Evolutionary conservation across 805 yeast genomes (phyloP), one percentile per base, ranked within the genome.

Genomic region (Yarrowia phangngaensis): DNA sequence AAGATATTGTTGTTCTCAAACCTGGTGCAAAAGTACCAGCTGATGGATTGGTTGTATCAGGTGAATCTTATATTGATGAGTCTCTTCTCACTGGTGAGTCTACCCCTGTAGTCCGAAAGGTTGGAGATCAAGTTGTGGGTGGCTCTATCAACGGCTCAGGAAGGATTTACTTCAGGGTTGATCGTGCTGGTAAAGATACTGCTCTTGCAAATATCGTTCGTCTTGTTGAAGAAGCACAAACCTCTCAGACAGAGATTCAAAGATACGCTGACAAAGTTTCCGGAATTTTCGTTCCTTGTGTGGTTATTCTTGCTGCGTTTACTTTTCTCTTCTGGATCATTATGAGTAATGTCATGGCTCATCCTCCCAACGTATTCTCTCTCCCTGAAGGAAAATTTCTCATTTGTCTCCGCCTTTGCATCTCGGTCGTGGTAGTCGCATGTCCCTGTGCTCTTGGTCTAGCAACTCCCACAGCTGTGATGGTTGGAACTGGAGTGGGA

Each of bases 401-500:
- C 62, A 76, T 76, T 4, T 82, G 90, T 60, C 64, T 94, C 51
- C 80, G 84, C 58, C 73, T 89, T 35, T 82, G 95, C 5, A 90
- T 92, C 20, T 80, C 95, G 6, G 98, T 92, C 4, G 77, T 94
- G 55, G 96, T 92, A 8, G 97, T 92, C 41, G 98, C 98, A 1
- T 92, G 99, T 66, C 99, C 99, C 0, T 92, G 98, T 73, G 97
- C 98, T 0, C 68, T 92, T 17, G 99, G 98, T 3, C 71, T 92
- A 43, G 97, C 97, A 3, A 95, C 97, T 0, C 99, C 99, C 1
- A 94, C 98, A 1, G 97, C 97, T 0, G 86, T 92, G 8, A 92
- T 94, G 97, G 98, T 92, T 2, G 98, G 97, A 7, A 90, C 97
- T 2, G 98, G 98, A 30, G 82, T 87, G 16, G 97, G 95, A 30